Evolutionary conservation across 345 rosid genomes (phyloP).

Genomic region (Citropsis articulata): DNA sequence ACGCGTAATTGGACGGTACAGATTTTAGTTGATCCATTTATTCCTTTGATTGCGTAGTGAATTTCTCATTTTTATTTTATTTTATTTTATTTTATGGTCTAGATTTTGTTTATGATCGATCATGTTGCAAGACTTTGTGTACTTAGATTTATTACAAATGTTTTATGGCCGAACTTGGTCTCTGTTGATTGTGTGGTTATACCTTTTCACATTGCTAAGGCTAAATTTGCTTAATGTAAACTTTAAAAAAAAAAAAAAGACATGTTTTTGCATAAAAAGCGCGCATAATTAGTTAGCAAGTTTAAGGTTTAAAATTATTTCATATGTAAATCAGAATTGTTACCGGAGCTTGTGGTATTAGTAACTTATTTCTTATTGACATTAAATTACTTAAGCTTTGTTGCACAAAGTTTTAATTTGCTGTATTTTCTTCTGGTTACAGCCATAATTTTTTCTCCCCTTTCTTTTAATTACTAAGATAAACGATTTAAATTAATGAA

Average conservation of each 20-base stretch:
- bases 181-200: not conserved
- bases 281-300: not conserved
- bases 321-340: not conserved
- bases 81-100: not conserved
- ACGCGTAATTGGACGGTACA: conserved; percentile 90
- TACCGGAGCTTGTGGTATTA: not conserved
- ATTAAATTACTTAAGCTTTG: not conserved
- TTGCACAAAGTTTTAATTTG: not conserved
- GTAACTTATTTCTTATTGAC: not conserved
- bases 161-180: not conserved
- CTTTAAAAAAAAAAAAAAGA: not conserved
- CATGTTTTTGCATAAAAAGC: not conserved
- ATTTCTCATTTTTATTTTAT: not conserved
- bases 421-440: not conserved
- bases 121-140: not conserved
- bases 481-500: not conserved
- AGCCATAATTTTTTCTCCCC: not conserved
- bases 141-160: not conserved
- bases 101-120: not conserved
- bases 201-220: not conserved
- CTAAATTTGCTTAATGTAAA: not conserved
- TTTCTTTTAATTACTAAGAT: not conserved
- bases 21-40: not conserved
- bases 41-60: not conserved
- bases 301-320: not conserved